Evolutionary conservation across 352 stramenopile species (phyloP).

Genomic region (Pythium volutum): DNA sequence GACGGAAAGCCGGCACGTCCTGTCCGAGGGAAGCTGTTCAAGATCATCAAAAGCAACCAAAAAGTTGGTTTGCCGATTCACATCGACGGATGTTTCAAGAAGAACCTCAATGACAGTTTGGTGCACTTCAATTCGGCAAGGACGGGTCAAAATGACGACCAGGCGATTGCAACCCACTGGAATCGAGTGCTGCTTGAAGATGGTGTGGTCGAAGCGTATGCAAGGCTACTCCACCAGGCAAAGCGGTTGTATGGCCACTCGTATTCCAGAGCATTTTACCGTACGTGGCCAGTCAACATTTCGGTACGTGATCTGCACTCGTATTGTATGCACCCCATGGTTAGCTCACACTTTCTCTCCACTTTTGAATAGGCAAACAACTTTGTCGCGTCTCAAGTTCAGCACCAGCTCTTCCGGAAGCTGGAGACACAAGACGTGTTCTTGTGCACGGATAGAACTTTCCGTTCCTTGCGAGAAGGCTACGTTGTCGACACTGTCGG

Average conservation of each 20-base stretch:
- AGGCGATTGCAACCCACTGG: conserved; percentile 53
- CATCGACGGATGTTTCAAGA: conserved; percentile 80
- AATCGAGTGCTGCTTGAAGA: conserved; percentile 75
- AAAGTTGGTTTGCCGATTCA: conserved; percentile 58
- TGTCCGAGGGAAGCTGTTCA: conserved; percentile 61
- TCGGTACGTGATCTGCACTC: conserved; percentile 26
- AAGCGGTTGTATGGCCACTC: conserved; percentile 41
- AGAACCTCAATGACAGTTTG: conserved; percentile 38
- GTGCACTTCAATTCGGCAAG: conserved; percentile 13
- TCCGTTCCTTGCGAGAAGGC: conserved; percentile 44
- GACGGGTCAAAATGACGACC: conserved; percentile 38
- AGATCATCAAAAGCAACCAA: conserved; percentile 49
- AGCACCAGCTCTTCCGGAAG: conserved; percentile 39
- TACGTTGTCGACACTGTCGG: conserved; percentile 59
- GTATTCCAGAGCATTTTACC: conserved; percentile 55
- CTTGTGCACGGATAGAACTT: conserved; percentile 63
- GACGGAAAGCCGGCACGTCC: conserved; percentile 35
- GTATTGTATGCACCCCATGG: neutral
- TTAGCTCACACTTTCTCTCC: neutral
- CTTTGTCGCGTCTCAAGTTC: conserved; percentile 12
- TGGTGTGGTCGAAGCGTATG: conserved; percentile 52
- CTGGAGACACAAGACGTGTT: conserved; percentile 55
- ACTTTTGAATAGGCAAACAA: neutral
- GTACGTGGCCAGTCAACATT: conserved; percentile 49
- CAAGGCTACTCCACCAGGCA: conserved; percentile 53